Evolutionary conservation across 1,139 yeast species (phyloP), one percentile per base, ranked within the genome.

Genomic region (Schizosaccharomyces versatilis): DNA sequence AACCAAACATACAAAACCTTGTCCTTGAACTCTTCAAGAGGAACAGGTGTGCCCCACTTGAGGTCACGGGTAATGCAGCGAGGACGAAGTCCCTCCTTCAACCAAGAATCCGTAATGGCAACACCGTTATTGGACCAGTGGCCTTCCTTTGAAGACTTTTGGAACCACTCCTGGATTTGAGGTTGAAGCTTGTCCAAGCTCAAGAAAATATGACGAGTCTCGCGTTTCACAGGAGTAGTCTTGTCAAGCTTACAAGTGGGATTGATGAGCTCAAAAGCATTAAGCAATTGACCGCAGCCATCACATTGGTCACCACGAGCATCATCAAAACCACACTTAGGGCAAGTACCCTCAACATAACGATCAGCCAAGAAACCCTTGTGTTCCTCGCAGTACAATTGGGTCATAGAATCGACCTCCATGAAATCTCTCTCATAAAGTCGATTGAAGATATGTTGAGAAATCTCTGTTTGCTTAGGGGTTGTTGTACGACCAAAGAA

Each of bases 271-370:
- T 90, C 97, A 66, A 86, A 81, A 53, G 98, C 95, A 66, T 88
- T 85, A 62, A 93, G 74, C 61, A 90, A 74, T 58, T 73, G 71
- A 59, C 98, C 99, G 73, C 99, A 90, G 64, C 81, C 82, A 68
- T 90, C 99, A 76, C 99, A 90, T 72, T 90, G 99, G 68, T 90
- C 99, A 62, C 99, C 99, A 68, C 98, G 80, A 42, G 99, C 99
- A 67, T 90, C 98, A 19, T 83, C 94, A 65, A 86, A 90, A 51
- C 73, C 76, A 73, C 99, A 90, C 68, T 81, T 81, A 59, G 98
- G 98, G 72, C 99, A 90, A 54, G 80, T 84, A 61, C 99, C 99
- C 71, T 93, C 97, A 44, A 90, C 98, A 65, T 79, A 90, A 69
- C 99, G 76, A 67, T 90, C 99, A 55, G 99, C 98, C 60, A 90